These are phyloP conservation scores for Artomyces pyxidatus DNA, from an alignment of 768 basidiomycete species.

Conservation along the genomic window DNA sequence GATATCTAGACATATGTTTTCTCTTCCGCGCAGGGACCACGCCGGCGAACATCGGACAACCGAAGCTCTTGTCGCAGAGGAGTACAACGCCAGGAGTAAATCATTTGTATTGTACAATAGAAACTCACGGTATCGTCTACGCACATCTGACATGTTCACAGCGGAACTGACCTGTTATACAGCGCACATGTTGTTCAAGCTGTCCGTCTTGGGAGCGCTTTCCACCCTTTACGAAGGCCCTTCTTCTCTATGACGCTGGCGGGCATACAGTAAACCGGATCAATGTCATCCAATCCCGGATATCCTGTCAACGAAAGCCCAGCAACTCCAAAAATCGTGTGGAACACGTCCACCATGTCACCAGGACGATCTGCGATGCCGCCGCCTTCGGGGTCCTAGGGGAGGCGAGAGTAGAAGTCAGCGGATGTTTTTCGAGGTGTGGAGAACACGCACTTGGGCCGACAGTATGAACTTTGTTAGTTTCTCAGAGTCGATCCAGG, in stretches of 20 bases:
- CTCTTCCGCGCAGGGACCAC: too few relatives aligned
- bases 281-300: constrained; percentile 74
- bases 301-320: constrained; percentile 87
- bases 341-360: constrained; percentile 95
- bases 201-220: constrained; percentile 33
- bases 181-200: too few relatives aligned
- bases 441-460: constrained; percentile 52
- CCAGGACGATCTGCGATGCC: constrained; percentile 94
- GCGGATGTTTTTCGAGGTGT: background rate
- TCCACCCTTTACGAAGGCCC: constrained; percentile 65
- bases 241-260: constrained; percentile 57
- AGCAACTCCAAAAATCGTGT: constrained; percentile 82
- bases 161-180: too few relatives aligned
- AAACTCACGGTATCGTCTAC: too few relatives aligned
- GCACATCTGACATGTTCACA: too few relatives aligned
- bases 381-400: constrained; percentile 79
- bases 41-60: too few relatives aligned
- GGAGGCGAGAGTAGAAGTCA: background rate
- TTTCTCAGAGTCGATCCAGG: constrained; percentile 84
- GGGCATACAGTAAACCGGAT: constrained; percentile 97
- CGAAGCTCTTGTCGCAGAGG: too few relatives aligned
- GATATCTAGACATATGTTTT: too few relatives aligned
- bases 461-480: constrained; percentile 78
- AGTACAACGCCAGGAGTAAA: too few relatives aligned
- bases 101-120: too few relatives aligned